These are phyloP conservation scores for Yarrowia yakushimensis DNA, from an alignment of 805 yeast genomes.

Conservation along the genomic window DNA sequence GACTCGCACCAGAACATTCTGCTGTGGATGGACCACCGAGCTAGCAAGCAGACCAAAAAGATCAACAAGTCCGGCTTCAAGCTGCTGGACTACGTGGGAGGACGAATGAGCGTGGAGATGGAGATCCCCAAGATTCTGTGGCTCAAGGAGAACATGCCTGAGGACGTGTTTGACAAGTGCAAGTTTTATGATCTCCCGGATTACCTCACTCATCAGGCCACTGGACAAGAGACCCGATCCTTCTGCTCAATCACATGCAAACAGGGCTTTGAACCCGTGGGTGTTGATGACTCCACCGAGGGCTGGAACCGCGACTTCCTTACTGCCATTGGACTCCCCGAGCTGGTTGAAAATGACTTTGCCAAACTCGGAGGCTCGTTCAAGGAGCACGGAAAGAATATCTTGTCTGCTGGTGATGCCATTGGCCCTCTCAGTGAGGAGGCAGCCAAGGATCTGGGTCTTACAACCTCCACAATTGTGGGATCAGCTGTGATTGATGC, in stretches of 20 bases:
- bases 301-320: constrained; percentile 92
- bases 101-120: constrained; percentile 97
- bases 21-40: constrained; percentile 98
- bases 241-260: constrained; percentile 91
- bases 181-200: constrained; percentile 93
- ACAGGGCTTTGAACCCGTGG: constrained; percentile 90
- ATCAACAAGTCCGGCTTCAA: constrained; percentile 79
- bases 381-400: constrained; percentile 59
- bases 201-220: constrained; percentile 85
- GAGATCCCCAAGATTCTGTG: constrained; percentile 96
- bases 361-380: constrained; percentile 68
- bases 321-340: constrained; percentile 63
- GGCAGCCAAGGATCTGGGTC: constrained; percentile 81
- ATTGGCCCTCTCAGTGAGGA: constrained; percentile 66
- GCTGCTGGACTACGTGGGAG: constrained; percentile 89
- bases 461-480: constrained; percentile 73
- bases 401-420: constrained; percentile 83
- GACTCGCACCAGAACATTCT: constrained; percentile 76
- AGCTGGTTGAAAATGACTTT: constrained; percentile 73
- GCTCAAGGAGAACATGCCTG: constrained; percentile 82
- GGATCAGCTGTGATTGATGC: constrained; percentile 98
- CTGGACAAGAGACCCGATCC: constrained; percentile 81
- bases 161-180: constrained; percentile 49
- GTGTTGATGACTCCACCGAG: constrained; percentile 76
- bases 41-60: constrained; percentile 69